These are phyloP conservation scores for Scutellaria barbata DNA, from an alignment of 257 asterid species.

Conservation along the genomic window DNA sequence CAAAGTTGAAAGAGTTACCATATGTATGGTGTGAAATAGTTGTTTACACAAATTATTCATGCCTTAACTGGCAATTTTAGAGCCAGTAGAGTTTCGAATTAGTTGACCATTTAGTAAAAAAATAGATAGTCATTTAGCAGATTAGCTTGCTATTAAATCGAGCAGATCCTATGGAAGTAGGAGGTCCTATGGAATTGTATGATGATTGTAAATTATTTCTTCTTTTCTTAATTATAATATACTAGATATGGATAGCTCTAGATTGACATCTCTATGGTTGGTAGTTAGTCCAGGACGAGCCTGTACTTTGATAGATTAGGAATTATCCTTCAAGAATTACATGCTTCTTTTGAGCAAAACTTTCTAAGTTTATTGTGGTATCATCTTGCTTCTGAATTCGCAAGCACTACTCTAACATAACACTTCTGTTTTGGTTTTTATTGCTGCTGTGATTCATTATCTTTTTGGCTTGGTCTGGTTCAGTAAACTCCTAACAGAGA, in stretches of 20 bases:
- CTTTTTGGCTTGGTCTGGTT: no score
- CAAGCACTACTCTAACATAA: constrained; percentile 15
- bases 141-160: not conserved
- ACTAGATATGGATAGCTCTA: no score
- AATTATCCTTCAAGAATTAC: not conserved
- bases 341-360: not conserved
- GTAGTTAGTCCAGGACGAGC: not conserved
- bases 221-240: not conserved
- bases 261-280: no score
- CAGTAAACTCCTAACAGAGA: no score
- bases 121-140: not conserved
- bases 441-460: no score
- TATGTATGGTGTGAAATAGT: not conserved
- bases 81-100: not conserved
- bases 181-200: not conserved
- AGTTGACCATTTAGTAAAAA: not conserved
- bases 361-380: constrained; percentile 12
- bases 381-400: not conserved
- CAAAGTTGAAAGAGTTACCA: not conserved
- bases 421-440: constrained; percentile 15
- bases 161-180: not conserved
- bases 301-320: not conserved
- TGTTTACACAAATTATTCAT: not conserved
- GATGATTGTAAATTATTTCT: not conserved
- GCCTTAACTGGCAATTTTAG: not conserved